Percentiles rank a stretch among this genome's conserved stretches.
phyloP scores from a whole-genome alignment of 2,329 filamentous ascomycete species.

The Tricladium varicosporioides region DNA sequence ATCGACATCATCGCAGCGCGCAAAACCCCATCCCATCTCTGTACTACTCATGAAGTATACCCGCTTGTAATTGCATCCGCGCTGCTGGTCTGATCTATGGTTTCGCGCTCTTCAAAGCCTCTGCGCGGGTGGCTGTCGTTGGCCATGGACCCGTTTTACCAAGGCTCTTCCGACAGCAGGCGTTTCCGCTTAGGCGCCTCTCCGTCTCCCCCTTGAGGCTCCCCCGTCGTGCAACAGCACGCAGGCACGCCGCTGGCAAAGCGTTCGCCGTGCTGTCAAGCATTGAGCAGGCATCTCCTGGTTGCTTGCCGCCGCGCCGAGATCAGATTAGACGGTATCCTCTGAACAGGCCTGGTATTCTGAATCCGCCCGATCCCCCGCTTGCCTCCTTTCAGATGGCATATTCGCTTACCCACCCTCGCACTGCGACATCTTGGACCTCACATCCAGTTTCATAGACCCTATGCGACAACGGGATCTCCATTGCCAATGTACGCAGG shows the following conservation, averaged over 20 bases:
- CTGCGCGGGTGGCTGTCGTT: not conserved
- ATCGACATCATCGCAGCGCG: too few relatives aligned
- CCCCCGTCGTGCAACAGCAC: not conserved
- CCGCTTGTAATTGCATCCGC: not conserved
- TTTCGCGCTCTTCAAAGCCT: not conserved
- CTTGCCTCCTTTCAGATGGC: constrained; percentile 26
- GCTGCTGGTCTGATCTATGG: not conserved
- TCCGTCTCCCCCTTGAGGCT: not conserved
- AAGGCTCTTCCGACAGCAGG: constrained; percentile 2
- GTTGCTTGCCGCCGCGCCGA: not conserved
- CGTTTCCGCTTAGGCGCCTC: constrained; percentile 10
- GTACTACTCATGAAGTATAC: too few relatives aligned
- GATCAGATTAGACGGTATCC: not conserved
- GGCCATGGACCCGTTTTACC: not conserved
- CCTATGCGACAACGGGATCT: constrained; percentile 32
- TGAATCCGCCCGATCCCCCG: constrained; percentile 1
- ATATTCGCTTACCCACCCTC: constrained; percentile 5
- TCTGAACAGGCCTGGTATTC: too few relatives aligned
- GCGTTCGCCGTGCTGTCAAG: not conserved
- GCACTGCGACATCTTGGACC: constrained; percentile 27
- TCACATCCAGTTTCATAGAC: constrained; percentile 32
- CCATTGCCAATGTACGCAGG: constrained; percentile 25
- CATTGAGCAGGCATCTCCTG: not conserved
- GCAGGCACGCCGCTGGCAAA: too few relatives aligned
- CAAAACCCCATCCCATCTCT: too few relatives aligned